Conservation (phyloP, 345 rosid species). For the Triadica sebifera region DNA sequence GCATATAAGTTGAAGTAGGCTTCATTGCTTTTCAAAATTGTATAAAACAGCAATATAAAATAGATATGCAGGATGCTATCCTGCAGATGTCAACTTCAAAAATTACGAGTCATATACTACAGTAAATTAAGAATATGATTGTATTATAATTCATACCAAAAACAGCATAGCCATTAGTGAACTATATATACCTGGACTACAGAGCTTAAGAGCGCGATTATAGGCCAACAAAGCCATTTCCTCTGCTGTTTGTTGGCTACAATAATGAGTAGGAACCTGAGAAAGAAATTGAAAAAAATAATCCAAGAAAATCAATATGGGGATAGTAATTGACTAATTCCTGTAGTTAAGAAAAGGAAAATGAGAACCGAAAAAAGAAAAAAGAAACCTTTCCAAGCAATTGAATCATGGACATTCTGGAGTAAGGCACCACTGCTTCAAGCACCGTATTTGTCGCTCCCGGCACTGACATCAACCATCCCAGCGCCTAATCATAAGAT, state of each 20-base stretch:
- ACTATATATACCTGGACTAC: slow-evolving; percentile 56
- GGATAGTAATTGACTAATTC: not conserved
- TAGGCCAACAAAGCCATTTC: slow-evolving; percentile 83
- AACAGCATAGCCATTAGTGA: not conserved
- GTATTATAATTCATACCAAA: not conserved
- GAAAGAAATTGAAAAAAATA: not conserved
- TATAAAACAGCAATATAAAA: too few relatives aligned
- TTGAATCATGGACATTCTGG: slow-evolving; percentile 59
- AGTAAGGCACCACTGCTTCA: slow-evolving; percentile 80
- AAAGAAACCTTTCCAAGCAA: slow-evolving; percentile 62
- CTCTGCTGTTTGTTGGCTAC: slow-evolving; percentile 54
- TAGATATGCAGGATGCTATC: too few relatives aligned
- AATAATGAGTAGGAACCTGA: slow-evolving; percentile 65
- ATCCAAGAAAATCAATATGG: not conserved
- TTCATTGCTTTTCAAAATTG: not conserved
- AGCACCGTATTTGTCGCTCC: slow-evolving; percentile 90
- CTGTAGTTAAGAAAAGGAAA: not conserved
- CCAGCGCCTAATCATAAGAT: slow-evolving; percentile 48
- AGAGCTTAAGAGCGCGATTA: slow-evolving; percentile 84
- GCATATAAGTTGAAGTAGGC: not conserved
- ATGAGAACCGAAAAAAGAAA: not conserved
- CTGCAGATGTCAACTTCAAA: too few relatives aligned
- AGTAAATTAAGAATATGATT: not conserved
- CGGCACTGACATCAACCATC: slow-evolving; percentile 76
- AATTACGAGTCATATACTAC: not conserved